A percentile compares a stretch with the other conserved stretches of the same genome.
Conservation (phyloP, 306 rosid species). For the Dicorynia guianensis region DNA sequence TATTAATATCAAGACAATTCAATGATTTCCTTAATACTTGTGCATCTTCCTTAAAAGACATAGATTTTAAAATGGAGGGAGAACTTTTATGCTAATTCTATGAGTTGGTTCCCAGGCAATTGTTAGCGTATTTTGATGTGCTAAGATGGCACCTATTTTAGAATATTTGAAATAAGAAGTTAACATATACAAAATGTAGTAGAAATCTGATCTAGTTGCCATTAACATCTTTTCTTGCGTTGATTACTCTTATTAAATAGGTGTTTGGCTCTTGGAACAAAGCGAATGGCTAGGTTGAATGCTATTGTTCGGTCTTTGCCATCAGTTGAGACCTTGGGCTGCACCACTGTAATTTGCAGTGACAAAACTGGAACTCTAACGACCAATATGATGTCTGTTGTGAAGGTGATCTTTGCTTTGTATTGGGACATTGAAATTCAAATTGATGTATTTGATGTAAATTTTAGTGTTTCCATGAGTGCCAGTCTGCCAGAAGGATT, state of each 20-base stretch:
- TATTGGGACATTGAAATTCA: constrained; percentile 15
- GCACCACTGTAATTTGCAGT: constrained; percentile 98
- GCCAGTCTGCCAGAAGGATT: constrained; percentile 11
- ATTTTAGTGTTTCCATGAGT: constrained; percentile 8
- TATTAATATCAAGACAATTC: too few species aligned
- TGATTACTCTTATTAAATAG: constrained; percentile 48
- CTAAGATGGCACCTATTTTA: constrained; percentile 20
- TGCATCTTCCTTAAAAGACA: too few species aligned
- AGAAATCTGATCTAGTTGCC: constrained; percentile 8
- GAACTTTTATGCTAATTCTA: background rate
- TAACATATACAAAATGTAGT: background rate
- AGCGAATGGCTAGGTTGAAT: constrained; percentile 95
- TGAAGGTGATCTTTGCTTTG: constrained; percentile 63
- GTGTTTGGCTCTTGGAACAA: constrained; percentile 98
- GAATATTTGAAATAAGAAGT: background rate
- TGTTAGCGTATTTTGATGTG: constrained; percentile 3
- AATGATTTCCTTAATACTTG: too few species aligned
- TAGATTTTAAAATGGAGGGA: too few species aligned
- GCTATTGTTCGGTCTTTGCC: constrained; percentile 97
- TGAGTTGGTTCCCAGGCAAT: constrained; percentile 17
- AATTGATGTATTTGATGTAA: constrained; percentile 18
- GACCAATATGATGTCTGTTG: constrained; percentile 96
- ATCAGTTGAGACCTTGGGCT: constrained; percentile 95
- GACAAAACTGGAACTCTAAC: constrained; percentile 99
- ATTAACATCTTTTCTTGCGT: background rate